Base-by-base conservation (phyloP, 176 grass and related monocot species). In the Aegilops speltoides region DNA sequence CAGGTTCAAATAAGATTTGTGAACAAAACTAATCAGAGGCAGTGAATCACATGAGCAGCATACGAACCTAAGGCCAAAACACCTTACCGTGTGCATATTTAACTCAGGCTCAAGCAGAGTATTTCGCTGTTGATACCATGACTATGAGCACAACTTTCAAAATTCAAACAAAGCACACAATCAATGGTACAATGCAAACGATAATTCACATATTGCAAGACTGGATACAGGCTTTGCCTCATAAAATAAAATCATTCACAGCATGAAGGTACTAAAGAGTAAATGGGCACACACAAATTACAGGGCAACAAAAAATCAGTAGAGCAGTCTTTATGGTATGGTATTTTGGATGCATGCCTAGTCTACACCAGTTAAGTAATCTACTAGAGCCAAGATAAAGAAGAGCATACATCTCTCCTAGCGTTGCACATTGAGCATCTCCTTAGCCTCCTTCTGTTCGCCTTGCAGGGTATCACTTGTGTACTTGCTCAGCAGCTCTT, bases 401-500 rank as follows among this genome's bases (percentile, higher is more conserved):
- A 79, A 74, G 80, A 79, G 68, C 85, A 16, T 60, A 87, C 85
- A 1, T 81, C 65, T 88, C 64, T 81, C 84, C 87, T 92, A 99
- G 79, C 61, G 78, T 20, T 63, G 90, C 64, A 99, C 92, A 76
- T 99, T 99, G 89, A 99, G 97, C 97, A 99, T 99, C 68, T 89
- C 90, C 83, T 96, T 99, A 37, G 94, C 97, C 85, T 96, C 97
- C 40, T 93, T 69, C 79, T 98, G 92, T 45, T 98, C 94, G 38
- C 84, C 90, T 40, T 88, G 80, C 82, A 98, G 86, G 22, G 77
- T 13, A 59, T 94, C 89, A 19, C 94, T 96, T 31, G 92, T 86
- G 79, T 98, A 98, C 87, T 94, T 98, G 79, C 93, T 91, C 64
- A 98, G 86, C 74, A 98, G 85, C 66, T 98, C 94, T 87, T 85